Percentiles rank a stretch among this genome's conserved stretches.
Conservation (phyloP, 768 basidiomycete genomes). For the Rhodocollybia butyracea region DNA sequence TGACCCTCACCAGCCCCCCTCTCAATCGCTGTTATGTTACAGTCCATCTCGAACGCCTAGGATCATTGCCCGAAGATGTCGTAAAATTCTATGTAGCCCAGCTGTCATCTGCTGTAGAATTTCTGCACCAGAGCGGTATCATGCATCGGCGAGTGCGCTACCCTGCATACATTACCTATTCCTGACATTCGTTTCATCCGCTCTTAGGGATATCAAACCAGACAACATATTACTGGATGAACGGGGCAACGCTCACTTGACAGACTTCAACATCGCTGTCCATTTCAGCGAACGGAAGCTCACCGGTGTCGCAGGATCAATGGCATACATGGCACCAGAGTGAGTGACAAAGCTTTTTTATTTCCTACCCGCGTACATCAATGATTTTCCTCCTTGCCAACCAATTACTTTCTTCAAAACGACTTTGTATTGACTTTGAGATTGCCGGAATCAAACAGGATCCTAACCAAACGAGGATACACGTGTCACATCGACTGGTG, state of each 20-base stretch:
- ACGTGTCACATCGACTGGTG: conserved; percentile 96
- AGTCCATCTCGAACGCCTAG: conserved; percentile 90
- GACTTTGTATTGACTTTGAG: no score
- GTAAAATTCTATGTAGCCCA: conserved; percentile 91
- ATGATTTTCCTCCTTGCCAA: not conserved
- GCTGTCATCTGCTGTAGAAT: conserved; percentile 82
- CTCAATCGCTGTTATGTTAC: conserved; percentile 10
- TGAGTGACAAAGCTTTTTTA: conserved; percentile 25
- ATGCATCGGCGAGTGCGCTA: conserved; percentile 80
- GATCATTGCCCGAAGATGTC: conserved; percentile 67
- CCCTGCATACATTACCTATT: conserved; percentile 17
- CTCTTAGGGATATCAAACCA: conserved; percentile 80
- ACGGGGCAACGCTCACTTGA: conserved; percentile 92
- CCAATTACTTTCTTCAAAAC: conserved; percentile 7
- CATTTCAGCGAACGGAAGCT: conserved; percentile 88
- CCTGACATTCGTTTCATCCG: conserved; percentile 15
- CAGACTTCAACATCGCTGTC: conserved; percentile 98
- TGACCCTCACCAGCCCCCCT: conserved; percentile 5
- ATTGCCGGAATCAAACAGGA: conserved; percentile 33
- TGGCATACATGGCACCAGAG: conserved; percentile 98
- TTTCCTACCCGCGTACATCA: not conserved
- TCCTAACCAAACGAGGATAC: conserved; percentile 90
- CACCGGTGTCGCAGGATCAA: conserved; percentile 93
- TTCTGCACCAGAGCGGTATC: conserved; percentile 89
- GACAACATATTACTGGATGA: conserved; percentile 98